Percentiles rank a stretch among this genome's conserved stretches.
phyloP scores from a whole-genome alignment of 148 eudicot species.

The Camellia sinensis region DNA sequence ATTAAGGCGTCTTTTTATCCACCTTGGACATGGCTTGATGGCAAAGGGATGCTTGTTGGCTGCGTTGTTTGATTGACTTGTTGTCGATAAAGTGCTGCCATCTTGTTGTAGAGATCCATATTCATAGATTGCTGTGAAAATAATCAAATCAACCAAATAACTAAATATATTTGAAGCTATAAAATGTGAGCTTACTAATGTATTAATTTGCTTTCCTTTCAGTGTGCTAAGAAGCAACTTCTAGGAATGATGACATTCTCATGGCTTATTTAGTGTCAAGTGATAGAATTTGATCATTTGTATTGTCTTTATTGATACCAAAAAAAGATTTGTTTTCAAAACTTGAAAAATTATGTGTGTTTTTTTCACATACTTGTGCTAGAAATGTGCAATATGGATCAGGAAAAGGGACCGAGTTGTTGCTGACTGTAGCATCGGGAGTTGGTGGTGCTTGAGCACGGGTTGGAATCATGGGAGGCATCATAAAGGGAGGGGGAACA shows the following conservation, averaged over 20 bases:
- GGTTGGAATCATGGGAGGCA: slow-evolving; percentile 43
- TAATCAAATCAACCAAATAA: too few species aligned
- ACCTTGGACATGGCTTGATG: slow-evolving; percentile 37
- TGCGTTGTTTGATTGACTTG: slow-evolving; percentile 47
- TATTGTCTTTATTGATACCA: too few species aligned
- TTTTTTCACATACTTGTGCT: slow-evolving; percentile 52
- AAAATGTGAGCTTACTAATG: background rate
- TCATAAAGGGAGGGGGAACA: slow-evolving; percentile 43
- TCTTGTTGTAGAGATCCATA: slow-evolving; percentile 68
- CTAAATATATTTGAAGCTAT: too few species aligned
- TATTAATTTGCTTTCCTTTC: background rate
- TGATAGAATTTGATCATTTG: too few species aligned
- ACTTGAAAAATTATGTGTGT: too few species aligned
- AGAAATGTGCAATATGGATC: slow-evolving; percentile 58
- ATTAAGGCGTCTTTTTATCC: slow-evolving; percentile 16
- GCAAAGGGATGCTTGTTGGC: slow-evolving; percentile 30
- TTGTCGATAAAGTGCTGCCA: slow-evolving; percentile 62
- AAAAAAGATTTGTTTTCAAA: too few species aligned
- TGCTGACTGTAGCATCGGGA: slow-evolving; percentile 23
- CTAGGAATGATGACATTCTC: too few species aligned
- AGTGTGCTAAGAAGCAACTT: too few species aligned
- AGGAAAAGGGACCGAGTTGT: slow-evolving; percentile 32
- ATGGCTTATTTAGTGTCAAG: too few species aligned
- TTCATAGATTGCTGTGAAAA: slow-evolving; percentile 54
- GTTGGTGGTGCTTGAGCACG: slow-evolving; percentile 28